Conservation (phyloP, 179 eudicot species). For the Camellia oleifera region DNA sequence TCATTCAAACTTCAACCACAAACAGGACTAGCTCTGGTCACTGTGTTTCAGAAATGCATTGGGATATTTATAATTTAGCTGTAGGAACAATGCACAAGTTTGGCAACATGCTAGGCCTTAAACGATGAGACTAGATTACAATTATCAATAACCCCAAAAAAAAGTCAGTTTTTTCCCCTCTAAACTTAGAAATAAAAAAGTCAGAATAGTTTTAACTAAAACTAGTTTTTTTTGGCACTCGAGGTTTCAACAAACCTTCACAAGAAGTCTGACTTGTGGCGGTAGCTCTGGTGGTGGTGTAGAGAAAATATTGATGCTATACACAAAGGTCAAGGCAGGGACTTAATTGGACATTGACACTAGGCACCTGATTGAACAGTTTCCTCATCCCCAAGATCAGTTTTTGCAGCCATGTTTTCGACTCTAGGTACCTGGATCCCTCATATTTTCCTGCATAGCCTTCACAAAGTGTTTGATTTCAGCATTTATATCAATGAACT, state of each 20-base stretch:
- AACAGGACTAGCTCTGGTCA: neutral
- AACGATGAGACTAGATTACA: neutral
- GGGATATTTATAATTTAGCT: neutral
- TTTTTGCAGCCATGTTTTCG: constrained; percentile 14
- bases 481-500: constrained; percentile 2
- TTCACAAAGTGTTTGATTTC: constrained; percentile 20
- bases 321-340: neutral
- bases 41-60: neutral
- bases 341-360: neutral
- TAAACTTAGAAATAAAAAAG: neutral
- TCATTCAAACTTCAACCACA: neutral
- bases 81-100: neutral
- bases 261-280: neutral
- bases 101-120: neutral
- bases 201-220: neutral
- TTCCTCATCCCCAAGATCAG: constrained; percentile 19
- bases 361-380: constrained; percentile 4
- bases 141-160: neutral
- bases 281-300: neutral
- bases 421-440: constrained; percentile 28
- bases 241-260: neutral
- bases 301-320: neutral
- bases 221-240: neutral
- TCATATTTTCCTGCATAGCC: constrained; percentile 71
- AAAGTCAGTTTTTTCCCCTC: neutral